Evolutionary conservation across 1,139 yeast species (phyloP), one percentile per base, ranked within the genome.

Genomic region (Waltiozyma sp.): DNA sequence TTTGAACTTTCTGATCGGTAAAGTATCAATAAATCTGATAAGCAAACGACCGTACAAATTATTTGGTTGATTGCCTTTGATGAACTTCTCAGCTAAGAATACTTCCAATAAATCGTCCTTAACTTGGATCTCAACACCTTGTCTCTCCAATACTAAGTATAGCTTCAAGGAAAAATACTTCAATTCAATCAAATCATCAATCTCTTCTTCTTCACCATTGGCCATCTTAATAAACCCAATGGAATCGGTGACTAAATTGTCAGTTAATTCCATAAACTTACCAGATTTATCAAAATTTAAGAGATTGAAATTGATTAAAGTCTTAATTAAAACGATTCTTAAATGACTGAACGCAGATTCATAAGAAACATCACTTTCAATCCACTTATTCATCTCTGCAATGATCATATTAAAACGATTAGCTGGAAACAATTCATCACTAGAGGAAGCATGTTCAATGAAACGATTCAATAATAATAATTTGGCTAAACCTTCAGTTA

Each of bases 331-430:
- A 39, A 70, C 75, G 23, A 76, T 59, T 54, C 93, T 68, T 39
- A 78, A 57, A 5, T 65, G 58, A 15, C 65, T 53, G 48, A 81
- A 83, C 10, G 63, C 69, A 0, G 65, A 62, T 24, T 80, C 87
- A 57, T 75, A 82, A 1, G 83, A 76, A 38, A 69, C 54, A 26
- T 77, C 84, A 18, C 79, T 69, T 33, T 79, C 85, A 24, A 80
- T 56, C 84, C 86, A 80, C 24, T 60, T 59, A 6, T 64, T 58
- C 3, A 84, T 53, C 15, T 73, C 71, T 37, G 66, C 70, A 11
- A 83, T 50, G 15, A 80, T 63, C 85, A 81, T 76, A 38, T 68
- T 69, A 38, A 82, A 61, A 51, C 88, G 69, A 51, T 78, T 86
- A 31, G 34, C 34, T 2, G 70, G 67, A 11, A 84, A 77, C 19